These are phyloP conservation scores for Heliosperma pusillum DNA, from an alignment of 148 eudicot species.

Conservation along the genomic window DNA sequence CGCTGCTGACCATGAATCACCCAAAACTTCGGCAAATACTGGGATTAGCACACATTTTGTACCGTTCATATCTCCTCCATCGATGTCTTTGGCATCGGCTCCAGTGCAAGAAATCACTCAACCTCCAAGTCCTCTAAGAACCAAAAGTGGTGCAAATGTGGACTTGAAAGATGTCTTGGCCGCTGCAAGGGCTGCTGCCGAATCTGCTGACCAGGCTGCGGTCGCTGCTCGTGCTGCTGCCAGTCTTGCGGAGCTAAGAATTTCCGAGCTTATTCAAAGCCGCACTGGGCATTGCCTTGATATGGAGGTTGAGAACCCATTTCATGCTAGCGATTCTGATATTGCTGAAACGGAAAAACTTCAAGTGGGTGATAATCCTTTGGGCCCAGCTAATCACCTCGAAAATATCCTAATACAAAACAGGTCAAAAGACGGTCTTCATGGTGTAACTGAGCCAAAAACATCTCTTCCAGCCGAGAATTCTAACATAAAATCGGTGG, in stretches of 20 bases:
- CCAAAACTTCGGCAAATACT: constrained; percentile 12
- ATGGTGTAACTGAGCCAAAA: constrained; percentile 25
- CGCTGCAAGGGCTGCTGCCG: constrained; percentile 89
- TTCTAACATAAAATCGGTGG: constrained; percentile 53
- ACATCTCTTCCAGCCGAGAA: constrained; percentile 19
- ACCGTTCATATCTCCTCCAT: constrained; percentile 39
- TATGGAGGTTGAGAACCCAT: constrained; percentile 54
- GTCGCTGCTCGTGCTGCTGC: constrained; percentile 88
- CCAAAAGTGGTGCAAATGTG: constrained; percentile 31
- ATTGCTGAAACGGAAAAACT: constrained; percentile 29
- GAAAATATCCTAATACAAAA: constrained; percentile 20
- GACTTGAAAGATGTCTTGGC: constrained; percentile 71
- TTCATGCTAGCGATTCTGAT: constrained; percentile 25
- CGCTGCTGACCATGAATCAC: constrained; percentile 50
- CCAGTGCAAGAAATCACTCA: constrained; percentile 22
- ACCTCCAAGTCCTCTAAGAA: constrained; percentile 26
- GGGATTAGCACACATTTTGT: constrained; percentile 49
- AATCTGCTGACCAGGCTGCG: constrained; percentile 80
- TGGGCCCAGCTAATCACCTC: constrained; percentile 21
- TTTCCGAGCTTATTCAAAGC: constrained; percentile 54
- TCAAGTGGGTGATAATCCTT: constrained; percentile 29
- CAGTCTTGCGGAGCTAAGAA: constrained; percentile 72
- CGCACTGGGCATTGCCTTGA: constrained; percentile 16
- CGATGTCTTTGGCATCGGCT: constrained; percentile 24
- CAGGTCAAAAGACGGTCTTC: constrained; percentile 24